Evolutionary conservation across 768 basidiomycete species (phyloP).

Genomic region (Calocera viscosa): DNA sequence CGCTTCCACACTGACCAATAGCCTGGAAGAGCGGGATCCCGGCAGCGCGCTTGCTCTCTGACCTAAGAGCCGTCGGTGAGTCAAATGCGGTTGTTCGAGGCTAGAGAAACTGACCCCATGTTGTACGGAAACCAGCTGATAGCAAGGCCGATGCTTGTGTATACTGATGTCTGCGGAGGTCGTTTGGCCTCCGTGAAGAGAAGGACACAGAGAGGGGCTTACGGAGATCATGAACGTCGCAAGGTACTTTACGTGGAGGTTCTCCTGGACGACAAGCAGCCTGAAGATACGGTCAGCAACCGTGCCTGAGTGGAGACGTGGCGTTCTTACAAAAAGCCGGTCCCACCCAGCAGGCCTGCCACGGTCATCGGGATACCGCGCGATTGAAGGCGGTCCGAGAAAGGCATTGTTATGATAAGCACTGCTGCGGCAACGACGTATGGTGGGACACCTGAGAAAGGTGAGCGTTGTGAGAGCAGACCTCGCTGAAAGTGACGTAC

Average conservation of each 20-base stretch:
- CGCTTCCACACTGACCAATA: conserved; percentile 55
- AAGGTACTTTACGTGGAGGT: conserved; percentile 56
- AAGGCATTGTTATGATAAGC: conserved; percentile 44
- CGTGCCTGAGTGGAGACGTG: too few species aligned
- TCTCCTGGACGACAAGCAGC: conserved; percentile 43
- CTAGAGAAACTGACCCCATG: neutral
- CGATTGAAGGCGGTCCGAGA: conserved; percentile 56
- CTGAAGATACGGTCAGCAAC: conserved; percentile 16
- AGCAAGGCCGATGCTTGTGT: conserved; percentile 58
- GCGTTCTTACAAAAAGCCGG: neutral
- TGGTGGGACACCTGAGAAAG: conserved; percentile 69
- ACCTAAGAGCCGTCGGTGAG: conserved; percentile 34
- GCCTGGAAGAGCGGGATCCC: conserved; percentile 70
- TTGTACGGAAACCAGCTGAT: conserved; percentile 60
- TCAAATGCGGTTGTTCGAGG: too few species aligned
- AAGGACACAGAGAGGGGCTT: neutral
- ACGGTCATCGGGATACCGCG: conserved; percentile 31
- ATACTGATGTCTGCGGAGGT: conserved; percentile 40
- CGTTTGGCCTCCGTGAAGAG: neutral
- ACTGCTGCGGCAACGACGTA: conserved; percentile 59
- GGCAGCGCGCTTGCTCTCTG: conserved; percentile 63
- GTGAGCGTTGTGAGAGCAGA: conserved; percentile 24
- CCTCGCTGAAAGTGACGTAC: neutral
- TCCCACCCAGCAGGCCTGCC: neutral
- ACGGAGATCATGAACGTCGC: conserved; percentile 53